Conservation (phyloP, 352 stramenopile species). For the Phytophthora podocarpi region DNA sequence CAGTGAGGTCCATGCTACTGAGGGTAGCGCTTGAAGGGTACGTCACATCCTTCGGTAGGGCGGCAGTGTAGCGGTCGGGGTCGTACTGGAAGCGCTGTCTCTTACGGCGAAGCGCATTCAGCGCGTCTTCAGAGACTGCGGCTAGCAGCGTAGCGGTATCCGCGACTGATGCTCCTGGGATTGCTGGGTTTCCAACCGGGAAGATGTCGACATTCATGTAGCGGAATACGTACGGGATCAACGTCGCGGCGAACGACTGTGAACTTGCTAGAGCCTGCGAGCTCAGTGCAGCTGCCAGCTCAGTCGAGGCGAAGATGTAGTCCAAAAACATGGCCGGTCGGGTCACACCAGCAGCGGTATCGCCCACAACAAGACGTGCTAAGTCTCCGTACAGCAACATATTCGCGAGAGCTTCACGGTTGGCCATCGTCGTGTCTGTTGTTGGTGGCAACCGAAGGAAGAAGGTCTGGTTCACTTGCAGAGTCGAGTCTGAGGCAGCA, state of each 20-base stretch:
- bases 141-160: constrained; percentile 28
- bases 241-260: constrained; percentile 25
- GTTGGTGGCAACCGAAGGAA: constrained; percentile 28
- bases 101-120: constrained; percentile 45
- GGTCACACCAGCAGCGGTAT: constrained; percentile 3
- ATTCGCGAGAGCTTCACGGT: constrained; percentile 43
- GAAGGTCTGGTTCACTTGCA: constrained; percentile 55
- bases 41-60: constrained; percentile 23
- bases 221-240: constrained; percentile 54
- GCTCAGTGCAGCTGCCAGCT: constrained; percentile 7
- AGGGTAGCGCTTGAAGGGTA: constrained; percentile 31
- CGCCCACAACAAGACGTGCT: constrained; percentile 19
- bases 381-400: constrained; percentile 55
- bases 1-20: constrained; percentile 13
- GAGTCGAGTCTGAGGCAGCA: constrained; percentile 27
- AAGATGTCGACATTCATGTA: constrained; percentile 50
- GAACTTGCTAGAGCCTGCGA: constrained; percentile 21
- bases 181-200: constrained; percentile 42
- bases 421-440: constrained; percentile 18
- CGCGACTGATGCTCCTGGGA: constrained; percentile 19
- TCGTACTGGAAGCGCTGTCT: constrained; percentile 50
- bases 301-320: constrained; percentile 29
- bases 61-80: constrained; percentile 20
- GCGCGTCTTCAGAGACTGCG: constrained; percentile 36
- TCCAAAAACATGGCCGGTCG: constrained; percentile 55